Evolutionary conservation across 2,329 filamentous ascomycete species (phyloP), one percentile per base, ranked within the genome.

Genomic region (Didymella keratinophila): DNA sequence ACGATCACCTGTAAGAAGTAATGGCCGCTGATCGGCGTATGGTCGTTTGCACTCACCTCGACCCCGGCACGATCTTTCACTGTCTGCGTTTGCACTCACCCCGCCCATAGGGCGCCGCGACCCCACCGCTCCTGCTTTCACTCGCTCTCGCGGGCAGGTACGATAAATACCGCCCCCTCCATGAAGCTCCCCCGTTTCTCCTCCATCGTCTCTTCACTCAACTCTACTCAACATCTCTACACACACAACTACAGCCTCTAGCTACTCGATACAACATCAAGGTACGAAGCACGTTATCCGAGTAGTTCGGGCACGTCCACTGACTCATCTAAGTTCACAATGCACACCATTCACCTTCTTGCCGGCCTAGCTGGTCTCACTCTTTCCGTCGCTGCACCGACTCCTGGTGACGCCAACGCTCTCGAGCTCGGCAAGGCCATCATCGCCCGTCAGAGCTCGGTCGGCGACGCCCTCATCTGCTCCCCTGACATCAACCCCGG

Each of bases 391-490:
- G 49, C 39, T 12, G 49, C 49, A 3, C 39, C 49, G 25, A 21
- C 49, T 8, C 39, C 39, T 12, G 49, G 16, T 34, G 6, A 14
- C 34, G 21, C 12, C 32, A 34, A 5, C 12, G 32, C 32, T 5
- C 32, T 34, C 14, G 20, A 25, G 7, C 36, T 27, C 27, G 36
- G 27, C 28, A 34, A 43, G 4, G 30, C 25, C 27, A 20, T 37
- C 37, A 4, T 12, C n/a, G 7, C 28, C 37, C 20, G 28, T 25
- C 39, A 42, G 14, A 16, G 2, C 36, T 8, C 36, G 2, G 8
- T 16, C 30, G 51, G 43, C 43, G 25, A 46, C 18, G 43, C 42
- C 2, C 51, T 53, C 9, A 32, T 53, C 42, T 53, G 51, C 25
- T 9, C 30, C 14, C 4, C 34, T 1, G 42, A 47, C 34, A 23